Evolutionary conservation across 148 eudicot species (phyloP).

Genomic region (Chenopodium formosanum): DNA sequence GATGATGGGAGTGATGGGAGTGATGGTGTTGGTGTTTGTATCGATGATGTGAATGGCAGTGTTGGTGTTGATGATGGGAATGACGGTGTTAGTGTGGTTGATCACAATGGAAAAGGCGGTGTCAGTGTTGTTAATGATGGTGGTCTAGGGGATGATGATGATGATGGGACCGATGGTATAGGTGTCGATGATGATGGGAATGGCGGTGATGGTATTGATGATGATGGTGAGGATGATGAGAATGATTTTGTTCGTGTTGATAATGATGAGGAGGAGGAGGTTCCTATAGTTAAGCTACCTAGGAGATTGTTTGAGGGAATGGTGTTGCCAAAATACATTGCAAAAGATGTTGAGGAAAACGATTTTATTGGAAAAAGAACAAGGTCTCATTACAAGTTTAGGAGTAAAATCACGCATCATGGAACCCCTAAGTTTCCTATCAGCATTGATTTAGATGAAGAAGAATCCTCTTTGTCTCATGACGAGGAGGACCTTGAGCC

Average conservation of each 20-base stretch:
- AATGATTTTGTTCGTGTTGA: background rate
- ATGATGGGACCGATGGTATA: background rate
- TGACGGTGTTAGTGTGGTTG: background rate
- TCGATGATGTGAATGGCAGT: background rate
- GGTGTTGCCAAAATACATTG: background rate
- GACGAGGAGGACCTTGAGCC: background rate
- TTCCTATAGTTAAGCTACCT: background rate
- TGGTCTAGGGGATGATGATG: background rate
- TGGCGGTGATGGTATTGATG: background rate
- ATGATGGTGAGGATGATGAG: background rate
- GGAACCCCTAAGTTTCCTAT: background rate
- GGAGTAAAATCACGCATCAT: background rate
- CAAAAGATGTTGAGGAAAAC: background rate
- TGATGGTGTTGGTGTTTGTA: background rate
- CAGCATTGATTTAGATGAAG: background rate
- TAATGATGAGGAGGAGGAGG: background rate
- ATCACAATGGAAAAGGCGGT: background rate
- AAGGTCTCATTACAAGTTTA: background rate
- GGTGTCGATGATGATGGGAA: background rate
- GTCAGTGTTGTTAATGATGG: background rate
- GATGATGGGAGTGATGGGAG: background rate
- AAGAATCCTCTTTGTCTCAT: background rate
- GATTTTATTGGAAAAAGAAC: background rate
- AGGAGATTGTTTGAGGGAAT: background rate
- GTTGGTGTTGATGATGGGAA: background rate